Evolutionary conservation across 2,329 filamentous ascomycete species (phyloP).

Genomic region (Colletotrichum gigasporum): DNA sequence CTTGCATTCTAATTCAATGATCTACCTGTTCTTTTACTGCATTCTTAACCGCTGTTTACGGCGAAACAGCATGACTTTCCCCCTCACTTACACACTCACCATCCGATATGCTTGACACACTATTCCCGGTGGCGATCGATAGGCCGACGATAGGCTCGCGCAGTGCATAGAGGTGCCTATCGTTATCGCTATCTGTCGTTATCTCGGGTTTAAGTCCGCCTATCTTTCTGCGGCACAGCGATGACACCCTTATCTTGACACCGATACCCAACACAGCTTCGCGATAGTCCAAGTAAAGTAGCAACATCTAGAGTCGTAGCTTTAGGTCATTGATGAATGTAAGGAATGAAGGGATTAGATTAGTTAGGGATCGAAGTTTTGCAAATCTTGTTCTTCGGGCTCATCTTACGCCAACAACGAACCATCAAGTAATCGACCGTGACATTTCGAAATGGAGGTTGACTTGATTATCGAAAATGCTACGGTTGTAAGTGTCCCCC

Average conservation of each 20-base stretch:
- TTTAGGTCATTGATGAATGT: too few relatives aligned
- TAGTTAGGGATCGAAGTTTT: too few relatives aligned
- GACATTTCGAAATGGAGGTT: neutral
- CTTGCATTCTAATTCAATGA: neutral
- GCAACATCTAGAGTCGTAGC: too few relatives aligned
- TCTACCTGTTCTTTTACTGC: too few relatives aligned
- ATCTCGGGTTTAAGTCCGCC: neutral
- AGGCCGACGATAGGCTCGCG: slow-evolving; percentile 14
- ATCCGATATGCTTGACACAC: too few relatives aligned
- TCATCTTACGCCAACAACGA: too few relatives aligned
- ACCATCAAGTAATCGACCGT: neutral
- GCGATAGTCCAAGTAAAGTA: too few relatives aligned
- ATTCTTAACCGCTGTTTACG: too few relatives aligned
- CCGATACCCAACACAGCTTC: too few relatives aligned
- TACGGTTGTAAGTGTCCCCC: slow-evolving; percentile 13
- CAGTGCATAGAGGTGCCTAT: slow-evolving; percentile 12
- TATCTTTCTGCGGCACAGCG: neutral
- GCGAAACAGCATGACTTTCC: too few relatives aligned
- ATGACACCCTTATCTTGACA: neutral
- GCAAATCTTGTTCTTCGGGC: too few relatives aligned
- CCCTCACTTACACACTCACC: neutral
- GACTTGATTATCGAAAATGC: slow-evolving; percentile 22
- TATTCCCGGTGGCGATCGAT: neutral
- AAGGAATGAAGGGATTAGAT: too few relatives aligned
- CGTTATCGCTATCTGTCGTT: neutral